These are phyloP conservation scores for Dendrostoma leiphaemia DNA, from an alignment of 2,329 filamentous ascomycete species.

Conservation along the genomic window DNA sequence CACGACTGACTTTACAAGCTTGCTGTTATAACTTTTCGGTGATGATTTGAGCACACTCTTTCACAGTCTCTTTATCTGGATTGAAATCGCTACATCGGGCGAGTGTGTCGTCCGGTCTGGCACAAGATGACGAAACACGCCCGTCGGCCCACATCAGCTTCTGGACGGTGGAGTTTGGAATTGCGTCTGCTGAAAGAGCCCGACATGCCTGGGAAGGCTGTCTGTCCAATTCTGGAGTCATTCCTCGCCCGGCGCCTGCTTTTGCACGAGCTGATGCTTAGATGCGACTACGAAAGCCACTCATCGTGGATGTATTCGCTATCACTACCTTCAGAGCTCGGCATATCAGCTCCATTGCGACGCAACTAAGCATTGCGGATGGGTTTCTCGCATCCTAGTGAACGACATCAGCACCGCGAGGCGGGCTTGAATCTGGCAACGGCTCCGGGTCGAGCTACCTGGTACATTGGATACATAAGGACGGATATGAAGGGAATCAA, in stretches of 20 bases:
- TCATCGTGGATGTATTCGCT: too few species aligned
- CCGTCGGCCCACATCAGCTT: neutral
- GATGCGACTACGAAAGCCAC: too few species aligned
- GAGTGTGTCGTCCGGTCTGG: neutral
- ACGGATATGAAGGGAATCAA: neutral
- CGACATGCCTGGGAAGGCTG: neutral
- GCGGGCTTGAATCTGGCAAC: neutral
- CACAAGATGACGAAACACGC: too few species aligned
- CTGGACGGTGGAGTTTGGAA: neutral
- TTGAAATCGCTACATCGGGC: neutral
- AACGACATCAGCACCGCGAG: neutral
- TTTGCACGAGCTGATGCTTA: neutral
- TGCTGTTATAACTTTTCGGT: slow-evolving; percentile 30
- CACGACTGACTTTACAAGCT: slow-evolving; percentile 24
- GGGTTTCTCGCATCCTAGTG: neutral
- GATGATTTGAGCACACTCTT: neutral
- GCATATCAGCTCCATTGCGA: neutral
- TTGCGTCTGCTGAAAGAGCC: neutral
- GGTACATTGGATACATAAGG: neutral
- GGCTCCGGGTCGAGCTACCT: neutral
- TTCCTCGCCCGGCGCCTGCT: neutral
- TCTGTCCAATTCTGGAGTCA: too few species aligned
- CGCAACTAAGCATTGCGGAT: neutral
- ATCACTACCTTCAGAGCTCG: neutral
- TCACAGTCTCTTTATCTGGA: neutral